Base-by-base conservation (phyloP, 257 asterid species). In the Solanum tarapatanum region DNA sequence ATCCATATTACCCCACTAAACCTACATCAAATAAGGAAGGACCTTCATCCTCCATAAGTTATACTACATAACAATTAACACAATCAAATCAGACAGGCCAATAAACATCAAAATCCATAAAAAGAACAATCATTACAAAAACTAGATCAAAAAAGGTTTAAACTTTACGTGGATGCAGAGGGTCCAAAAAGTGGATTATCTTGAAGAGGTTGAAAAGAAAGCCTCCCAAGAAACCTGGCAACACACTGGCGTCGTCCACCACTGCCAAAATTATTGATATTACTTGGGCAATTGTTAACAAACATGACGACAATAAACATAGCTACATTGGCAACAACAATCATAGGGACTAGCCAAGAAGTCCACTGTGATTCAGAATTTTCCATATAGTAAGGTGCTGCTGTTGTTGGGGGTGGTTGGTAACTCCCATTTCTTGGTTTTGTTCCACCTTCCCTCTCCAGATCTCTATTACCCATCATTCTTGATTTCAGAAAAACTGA, bases 181-280 rank as follows among this genome's bases (percentile, higher is more conserved):
- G 99, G 99, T 55, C 99, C 99, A 87, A 95, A 93, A 69, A 96
- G 98, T 51, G 99, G 99, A 89, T 97, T 97, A 88, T 96, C 99
- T 36, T 92, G 90, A 23, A 94, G 94, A 36, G 99, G 99, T 92
- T 97, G 97, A 92, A 97, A 97, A 6, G 99, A 97, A 87, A 97
- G 89, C 90, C 99, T 92, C 26, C 99, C 98, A 69, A 97, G 98
- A 88, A 96, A 95, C 87, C 36, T 93, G 2, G 96, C 98, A 23
- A 94, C 98, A 87, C 99, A 97, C 87, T 84, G 89, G 1, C 96
- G 95, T 1, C 33, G 51, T 88, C 76, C 89, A 1, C 95, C 89
- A 0, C 95, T 94, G 6, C 35, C 73, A 39, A 55, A 2, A 13
- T 91, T 90, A 26, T 83, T 66, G 41, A 87, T 87, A 87, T 93